Base-by-base conservation (phyloP, 148 eudicot genomes). In the Rhododendron simsii region DNA sequence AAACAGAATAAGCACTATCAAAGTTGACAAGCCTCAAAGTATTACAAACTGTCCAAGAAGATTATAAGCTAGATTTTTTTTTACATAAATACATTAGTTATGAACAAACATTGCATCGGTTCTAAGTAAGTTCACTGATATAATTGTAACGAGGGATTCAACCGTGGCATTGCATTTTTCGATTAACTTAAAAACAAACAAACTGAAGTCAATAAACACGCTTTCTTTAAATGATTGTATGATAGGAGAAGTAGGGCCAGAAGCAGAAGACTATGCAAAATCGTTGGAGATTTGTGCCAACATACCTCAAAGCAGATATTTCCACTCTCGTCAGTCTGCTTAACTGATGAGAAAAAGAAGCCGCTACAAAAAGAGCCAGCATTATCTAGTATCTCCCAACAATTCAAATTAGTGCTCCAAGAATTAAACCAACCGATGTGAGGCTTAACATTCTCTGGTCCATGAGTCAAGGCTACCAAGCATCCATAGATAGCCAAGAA, bases 381-480 rank as follows among this genome's bases (percentile, higher is more conserved):
- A 1, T 35, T 35, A 35, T 35, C 37, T 35, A 35, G 37, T 1
- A 35, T 1, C 37, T 35, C 37, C 37, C 37, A 35, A 1, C 2
- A 35, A 35, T 35, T 35, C 37, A 35, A 35, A 35, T 35, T 35
- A 35, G 37, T 35, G 37, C 37, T 35, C 37, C 2, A 35, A 35
- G 37, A 35, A 35, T 35, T 35, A 35, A 1, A 35, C 2, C 37
- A 35, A 35, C 37, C 37, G 37, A 35, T 35, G 37, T 35, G 37
- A 35, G 99, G 99, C 88, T 97, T 97, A 77, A 94, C 99, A 89
- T 91, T 95, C 88, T 94, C 96, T 73, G 99, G 98, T 87, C 99
- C 99, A 93, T 97, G 99, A 87, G 99, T 97, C 91, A 97, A 90
- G 84, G 98, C 96, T 23, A 97, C 99, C 99, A 95, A 90, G 82